Evolutionary conservation across 495 filamentous ascomycete genomes (phyloP).

Genomic region (Penicillium ucsense): DNA sequence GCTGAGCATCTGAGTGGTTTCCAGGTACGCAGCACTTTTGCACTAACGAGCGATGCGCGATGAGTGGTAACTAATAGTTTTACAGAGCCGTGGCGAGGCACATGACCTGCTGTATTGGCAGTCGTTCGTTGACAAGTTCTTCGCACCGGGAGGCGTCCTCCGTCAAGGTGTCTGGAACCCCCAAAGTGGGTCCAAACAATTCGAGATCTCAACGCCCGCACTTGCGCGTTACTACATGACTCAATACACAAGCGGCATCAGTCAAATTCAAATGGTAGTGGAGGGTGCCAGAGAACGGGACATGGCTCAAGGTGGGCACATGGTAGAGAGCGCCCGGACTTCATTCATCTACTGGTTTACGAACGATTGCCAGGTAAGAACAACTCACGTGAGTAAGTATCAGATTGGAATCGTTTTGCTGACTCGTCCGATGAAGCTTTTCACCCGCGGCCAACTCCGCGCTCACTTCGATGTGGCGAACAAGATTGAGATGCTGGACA

Average conservation of each 20-base stretch:
- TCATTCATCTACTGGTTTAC: constrained; percentile 67
- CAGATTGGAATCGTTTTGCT: too few relatives aligned
- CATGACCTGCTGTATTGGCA: constrained; percentile 65
- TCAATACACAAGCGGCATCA: constrained; percentile 74
- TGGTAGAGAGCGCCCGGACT: constrained; percentile 51
- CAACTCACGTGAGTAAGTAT: background rate
- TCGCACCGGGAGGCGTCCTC: constrained; percentile 59
- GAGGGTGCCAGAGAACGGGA: constrained; percentile 46
- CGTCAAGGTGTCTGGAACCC: constrained; percentile 49
- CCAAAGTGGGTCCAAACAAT: constrained; percentile 53
- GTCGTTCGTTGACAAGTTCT: constrained; percentile 64
- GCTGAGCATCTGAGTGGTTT: constrained; percentile 61
- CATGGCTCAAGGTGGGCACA: constrained; percentile 50
- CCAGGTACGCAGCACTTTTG: constrained; percentile 31
- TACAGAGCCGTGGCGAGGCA: constrained; percentile 43
- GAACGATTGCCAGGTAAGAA: constrained; percentile 56
- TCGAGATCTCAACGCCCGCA: constrained; percentile 65
- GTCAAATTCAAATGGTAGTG: constrained; percentile 67
- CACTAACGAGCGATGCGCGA: background rate
- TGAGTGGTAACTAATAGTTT: constrained; percentile 11
- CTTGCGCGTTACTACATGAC: constrained; percentile 73
- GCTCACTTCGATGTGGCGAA: constrained; percentile 59
- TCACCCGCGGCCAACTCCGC: constrained; percentile 50
- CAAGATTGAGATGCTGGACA: constrained; percentile 64
- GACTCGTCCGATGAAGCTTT: constrained; percentile 36